phyloP scores from a whole-genome alignment of 2,329 filamentous ascomycete species.

The Aspergillus udagawae region DNA sequence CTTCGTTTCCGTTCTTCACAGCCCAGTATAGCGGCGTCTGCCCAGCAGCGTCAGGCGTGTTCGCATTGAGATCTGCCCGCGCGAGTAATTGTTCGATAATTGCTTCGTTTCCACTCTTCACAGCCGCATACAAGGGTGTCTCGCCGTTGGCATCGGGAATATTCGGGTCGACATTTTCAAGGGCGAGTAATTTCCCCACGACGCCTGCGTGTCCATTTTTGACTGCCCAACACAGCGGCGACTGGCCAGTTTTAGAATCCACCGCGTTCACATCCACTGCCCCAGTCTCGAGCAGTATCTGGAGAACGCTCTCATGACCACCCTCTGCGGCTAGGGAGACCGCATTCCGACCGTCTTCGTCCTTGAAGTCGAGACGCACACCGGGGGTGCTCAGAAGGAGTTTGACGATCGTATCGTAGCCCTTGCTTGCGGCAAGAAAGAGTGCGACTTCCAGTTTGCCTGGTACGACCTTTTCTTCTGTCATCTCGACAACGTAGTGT shows the following conservation, averaged over 20 bases:
- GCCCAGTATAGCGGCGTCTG: conserved; percentile 13
- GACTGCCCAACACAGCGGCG: conserved; percentile 18
- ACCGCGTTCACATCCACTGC: conserved; percentile 12
- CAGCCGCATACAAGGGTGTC: conserved; percentile 13
- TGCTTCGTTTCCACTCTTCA: conserved; percentile 7
- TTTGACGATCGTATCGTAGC: conserved; percentile 22
- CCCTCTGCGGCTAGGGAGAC: conserved; percentile 21
- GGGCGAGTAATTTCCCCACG: conserved; percentile 10
- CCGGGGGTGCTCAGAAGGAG: conserved; percentile 18
- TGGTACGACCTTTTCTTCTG: background rate
- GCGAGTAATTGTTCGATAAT: conserved; percentile 15
- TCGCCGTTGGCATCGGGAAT: conserved; percentile 9
- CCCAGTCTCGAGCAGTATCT: conserved; percentile 16
- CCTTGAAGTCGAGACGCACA: conserved; percentile 17
- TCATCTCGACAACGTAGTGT: background rate
- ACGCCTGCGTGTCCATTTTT: conserved; percentile 15
- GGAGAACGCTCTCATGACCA: conserved; percentile 18
- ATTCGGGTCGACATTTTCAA: conserved; percentile 14
- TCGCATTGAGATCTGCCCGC: conserved; percentile 10
- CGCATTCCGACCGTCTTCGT: conserved; percentile 16
- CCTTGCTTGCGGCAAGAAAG: conserved; percentile 20
- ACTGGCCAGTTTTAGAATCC: conserved; percentile 11
- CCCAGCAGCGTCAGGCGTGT: conserved; percentile 7
- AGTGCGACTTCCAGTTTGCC: conserved; percentile 21
- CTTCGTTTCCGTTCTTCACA: conserved; percentile 16